These are phyloP conservation scores for Psilocybe azurescens DNA, from an alignment of 768 basidiomycete genomes.

Conservation along the genomic window DNA sequence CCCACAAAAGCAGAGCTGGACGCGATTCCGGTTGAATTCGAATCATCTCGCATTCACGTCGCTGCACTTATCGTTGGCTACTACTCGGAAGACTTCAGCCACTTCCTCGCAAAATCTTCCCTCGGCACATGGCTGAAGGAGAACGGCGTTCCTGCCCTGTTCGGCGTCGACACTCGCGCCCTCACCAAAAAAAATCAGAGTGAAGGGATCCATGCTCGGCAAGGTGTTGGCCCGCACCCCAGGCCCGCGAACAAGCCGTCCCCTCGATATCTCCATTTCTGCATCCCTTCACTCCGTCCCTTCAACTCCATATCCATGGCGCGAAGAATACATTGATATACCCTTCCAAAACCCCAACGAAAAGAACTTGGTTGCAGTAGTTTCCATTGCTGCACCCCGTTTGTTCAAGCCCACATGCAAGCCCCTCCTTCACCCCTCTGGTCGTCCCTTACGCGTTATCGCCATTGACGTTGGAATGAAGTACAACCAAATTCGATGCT, in stretches of 20 bases:
- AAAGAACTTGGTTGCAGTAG: constrained; percentile 88
- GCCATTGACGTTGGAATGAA: constrained; percentile 99
- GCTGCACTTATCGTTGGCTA: constrained; percentile 91
- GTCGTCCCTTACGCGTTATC: constrained; percentile 81
- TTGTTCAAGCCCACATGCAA: constrained; percentile 66
- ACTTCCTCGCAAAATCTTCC: constrained; percentile 90
- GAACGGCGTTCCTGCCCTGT: constrained; percentile 92
- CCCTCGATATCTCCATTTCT: constrained; percentile 33
- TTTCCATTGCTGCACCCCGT: constrained; percentile 74
- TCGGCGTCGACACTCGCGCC: constrained; percentile 94
- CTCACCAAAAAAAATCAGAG: constrained; percentile 95
- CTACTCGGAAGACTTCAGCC: constrained; percentile 93
- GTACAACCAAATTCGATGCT: constrained; percentile 98
- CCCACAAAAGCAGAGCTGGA: constrained; percentile 48
- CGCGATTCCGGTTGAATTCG: constrained; percentile 77
- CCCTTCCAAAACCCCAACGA: constrained; percentile 90
- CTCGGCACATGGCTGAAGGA: constrained; percentile 94
- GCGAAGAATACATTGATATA: constrained; percentile 81
- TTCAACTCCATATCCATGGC: constrained; percentile 65
- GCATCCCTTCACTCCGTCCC: constrained; percentile 55
- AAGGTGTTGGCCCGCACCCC: constrained; percentile 73
- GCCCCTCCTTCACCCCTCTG: constrained; percentile 74
- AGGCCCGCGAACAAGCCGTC: constrained; percentile 46
- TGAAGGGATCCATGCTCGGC: constrained; percentile 93
- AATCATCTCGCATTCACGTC: constrained; percentile 94